These are phyloP conservation scores for Phlegmacium glaucopus DNA, from an alignment of 768 basidiomycete species.

Conservation along the genomic window DNA sequence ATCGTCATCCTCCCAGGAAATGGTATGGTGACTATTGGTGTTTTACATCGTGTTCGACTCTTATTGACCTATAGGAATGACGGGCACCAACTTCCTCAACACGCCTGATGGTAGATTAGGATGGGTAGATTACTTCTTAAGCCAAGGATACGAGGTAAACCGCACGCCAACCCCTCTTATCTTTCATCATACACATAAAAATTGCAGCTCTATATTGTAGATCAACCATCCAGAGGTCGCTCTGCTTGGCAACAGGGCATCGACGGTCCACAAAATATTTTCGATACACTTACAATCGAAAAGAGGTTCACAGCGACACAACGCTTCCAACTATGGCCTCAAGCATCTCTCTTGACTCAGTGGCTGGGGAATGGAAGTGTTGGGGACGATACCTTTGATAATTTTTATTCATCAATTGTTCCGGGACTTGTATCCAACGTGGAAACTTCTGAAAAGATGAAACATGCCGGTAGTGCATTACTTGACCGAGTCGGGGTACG, in stretches of 20 bases:
- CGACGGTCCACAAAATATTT: constrained; percentile 32
- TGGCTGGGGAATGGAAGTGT: constrained; percentile 51
- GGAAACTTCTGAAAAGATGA: constrained; percentile 37
- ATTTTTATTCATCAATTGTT: constrained; percentile 41
- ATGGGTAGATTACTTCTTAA: constrained; percentile 56
- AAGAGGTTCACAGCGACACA: constrained; percentile 42
- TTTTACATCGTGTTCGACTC: neutral
- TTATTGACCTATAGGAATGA: constrained; percentile 36
- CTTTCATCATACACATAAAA: neutral
- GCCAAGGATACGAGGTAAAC: constrained; percentile 46
- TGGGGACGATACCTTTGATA: constrained; percentile 43
- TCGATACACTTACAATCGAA: constrained; percentile 30
- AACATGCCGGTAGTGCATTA: constrained; percentile 36
- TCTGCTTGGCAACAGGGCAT: constrained; percentile 39
- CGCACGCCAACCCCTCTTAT: constrained; percentile 3
- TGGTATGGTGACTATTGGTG: constrained; percentile 19
- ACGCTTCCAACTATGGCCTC: constrained; percentile 40
- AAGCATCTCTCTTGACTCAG: constrained; percentile 43
- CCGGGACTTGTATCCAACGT: constrained; percentile 34
- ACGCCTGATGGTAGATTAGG: constrained; percentile 51
- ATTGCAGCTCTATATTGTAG: constrained; percentile 39
- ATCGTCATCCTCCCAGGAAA: constrained; percentile 47
- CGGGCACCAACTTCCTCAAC: constrained; percentile 48
- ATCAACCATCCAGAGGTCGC: constrained; percentile 43
- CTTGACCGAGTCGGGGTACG: constrained; percentile 48